A percentile compares a stretch with the other conserved stretches of the same genome.
Evolutionary conservation across 805 yeast genomes (phyloP).

Genomic region (Priceomyces medius): DNA sequence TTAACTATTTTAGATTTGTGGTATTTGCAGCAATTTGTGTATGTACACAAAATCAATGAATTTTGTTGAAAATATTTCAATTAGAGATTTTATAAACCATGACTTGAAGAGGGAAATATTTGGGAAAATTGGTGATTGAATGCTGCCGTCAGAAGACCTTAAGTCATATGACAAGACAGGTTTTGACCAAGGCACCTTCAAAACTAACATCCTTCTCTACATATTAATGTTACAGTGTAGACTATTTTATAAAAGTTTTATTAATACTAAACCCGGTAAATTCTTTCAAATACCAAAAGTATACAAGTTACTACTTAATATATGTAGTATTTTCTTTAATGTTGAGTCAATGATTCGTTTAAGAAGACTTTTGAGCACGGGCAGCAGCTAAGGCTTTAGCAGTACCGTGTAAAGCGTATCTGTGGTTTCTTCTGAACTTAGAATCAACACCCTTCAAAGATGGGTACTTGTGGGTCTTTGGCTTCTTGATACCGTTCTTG

Average conservation of each 20-base stretch:
- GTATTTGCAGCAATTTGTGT: slow-evolving; percentile 1
- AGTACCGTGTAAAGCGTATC: slow-evolving; percentile 97
- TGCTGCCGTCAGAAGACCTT: too few species aligned
- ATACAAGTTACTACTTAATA: slow-evolving; percentile 13
- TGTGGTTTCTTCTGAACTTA: slow-evolving; percentile 99
- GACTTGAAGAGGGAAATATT: too few species aligned
- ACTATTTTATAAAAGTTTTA: slow-evolving; percentile 11
- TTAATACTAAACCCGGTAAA: slow-evolving; percentile 15
- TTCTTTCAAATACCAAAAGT: slow-evolving; percentile 13
- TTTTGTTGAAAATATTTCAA: too few species aligned
- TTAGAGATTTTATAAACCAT: too few species aligned
- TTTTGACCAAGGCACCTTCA: too few species aligned
- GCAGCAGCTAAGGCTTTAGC: slow-evolving; percentile 89
- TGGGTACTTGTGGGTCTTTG: slow-evolving; percentile 96
- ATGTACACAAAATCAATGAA: neutral
- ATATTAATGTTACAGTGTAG: neutral
- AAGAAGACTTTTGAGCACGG: slow-evolving; percentile 54
- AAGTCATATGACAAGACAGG: too few species aligned
- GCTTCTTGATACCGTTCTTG: slow-evolving; percentile 99
- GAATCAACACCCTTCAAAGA: slow-evolving; percentile 98
- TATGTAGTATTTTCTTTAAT: slow-evolving; percentile 1
- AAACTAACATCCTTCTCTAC: too few species aligned
- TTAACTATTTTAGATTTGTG: neutral
- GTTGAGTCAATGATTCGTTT: slow-evolving; percentile 14
- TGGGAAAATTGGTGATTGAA: too few species aligned